Base-by-base conservation (phyloP, 2,329 filamentous ascomycete genomes). In the Acephala macrosclerotiorum region DNA sequence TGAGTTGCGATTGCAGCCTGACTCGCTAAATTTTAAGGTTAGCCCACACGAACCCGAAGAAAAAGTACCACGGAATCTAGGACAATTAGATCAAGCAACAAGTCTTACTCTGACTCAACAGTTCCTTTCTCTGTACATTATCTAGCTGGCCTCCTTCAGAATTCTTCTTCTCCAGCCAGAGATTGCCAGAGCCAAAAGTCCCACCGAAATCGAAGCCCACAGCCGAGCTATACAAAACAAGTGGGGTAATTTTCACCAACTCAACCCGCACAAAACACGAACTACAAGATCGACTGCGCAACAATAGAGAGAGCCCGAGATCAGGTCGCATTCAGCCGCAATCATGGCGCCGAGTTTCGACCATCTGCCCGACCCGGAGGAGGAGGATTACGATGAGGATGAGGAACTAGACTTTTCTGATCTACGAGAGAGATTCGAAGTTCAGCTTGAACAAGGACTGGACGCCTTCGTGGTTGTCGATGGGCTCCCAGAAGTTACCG, bases 381-480 rank as follows among this genome's bases (percentile, higher is more conserved):
- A 95, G 80, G 88, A 91, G 76, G 88, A 90, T 72, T 93, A 96
- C 76, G 91, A 94, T 78, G 91, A 91, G 79, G 94, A 97, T 79
- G 91, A 96, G 81, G 94, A 97, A 79, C 91, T 98, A 80, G 95
- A 98, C 79, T 93, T 97, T 79, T 95, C 93, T 74, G 95, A 99
- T 82, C 87, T 99, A 73, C 88, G 90, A 79, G 94, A 96, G 80
- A 93, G 96, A 81, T 97, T 94, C 79, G 94, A 98, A 82, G 94
- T 98, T 69, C 93, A 95, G 78, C 86, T 98, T 71, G 96, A 99
- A 80, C 93, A 97, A 80, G 96, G 96, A 66, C 91, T 97, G 75
- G 96, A 99, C 79, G 91, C 94, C 70, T 99, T 99, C 77, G 92
- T 99, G 71, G 94, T 98, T 69, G 88, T 98, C 78, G 96, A 99